Evolutionary conservation across 306 rosid species (phyloP).

Genomic region (Quillaja saponaria): DNA sequence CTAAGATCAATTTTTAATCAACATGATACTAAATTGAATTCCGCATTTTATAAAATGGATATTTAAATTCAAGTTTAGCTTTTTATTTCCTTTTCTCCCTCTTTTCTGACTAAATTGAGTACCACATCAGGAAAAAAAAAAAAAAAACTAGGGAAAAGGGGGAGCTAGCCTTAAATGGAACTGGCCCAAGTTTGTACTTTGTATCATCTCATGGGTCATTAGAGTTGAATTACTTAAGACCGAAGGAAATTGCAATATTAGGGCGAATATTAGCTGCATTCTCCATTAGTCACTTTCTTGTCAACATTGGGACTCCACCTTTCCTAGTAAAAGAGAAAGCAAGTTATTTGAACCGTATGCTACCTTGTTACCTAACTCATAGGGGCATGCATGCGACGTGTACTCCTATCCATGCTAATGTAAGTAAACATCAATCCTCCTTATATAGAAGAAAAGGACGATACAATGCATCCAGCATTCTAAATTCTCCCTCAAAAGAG

Average conservation of each 20-base stretch:
- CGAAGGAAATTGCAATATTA: constrained; percentile 24
- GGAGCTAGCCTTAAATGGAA: constrained; percentile 1
- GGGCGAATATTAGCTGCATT: constrained; percentile 34
- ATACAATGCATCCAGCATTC: constrained; percentile 71
- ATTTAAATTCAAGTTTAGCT: too few species aligned
- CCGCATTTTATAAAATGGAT: too few species aligned
- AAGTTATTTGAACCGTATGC: constrained; percentile 4
- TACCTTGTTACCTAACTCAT: constrained; percentile 38
- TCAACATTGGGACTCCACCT: constrained; percentile 29
- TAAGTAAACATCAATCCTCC: constrained; percentile 73
- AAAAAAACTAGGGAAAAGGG: too few species aligned
- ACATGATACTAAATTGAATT: too few species aligned
- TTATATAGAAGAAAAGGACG: constrained; percentile 67
- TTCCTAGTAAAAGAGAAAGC: constrained; percentile 1
- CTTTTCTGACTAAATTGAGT: too few species aligned
- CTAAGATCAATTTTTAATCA: too few species aligned
- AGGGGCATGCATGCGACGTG: constrained; percentile 51
- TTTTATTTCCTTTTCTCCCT: too few species aligned
- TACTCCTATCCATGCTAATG: constrained; percentile 55
- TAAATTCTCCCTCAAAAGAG: constrained; percentile 54
- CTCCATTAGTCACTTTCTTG: constrained; percentile 26
- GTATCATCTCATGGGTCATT: constrained; percentile 19
- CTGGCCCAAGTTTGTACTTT: constrained; percentile 15
- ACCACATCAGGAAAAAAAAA: too few species aligned
- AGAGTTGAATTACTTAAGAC: constrained; percentile 28